Conservation (phyloP, 192 early-diverging fungal species). For the Linderina pennispora region DNA sequence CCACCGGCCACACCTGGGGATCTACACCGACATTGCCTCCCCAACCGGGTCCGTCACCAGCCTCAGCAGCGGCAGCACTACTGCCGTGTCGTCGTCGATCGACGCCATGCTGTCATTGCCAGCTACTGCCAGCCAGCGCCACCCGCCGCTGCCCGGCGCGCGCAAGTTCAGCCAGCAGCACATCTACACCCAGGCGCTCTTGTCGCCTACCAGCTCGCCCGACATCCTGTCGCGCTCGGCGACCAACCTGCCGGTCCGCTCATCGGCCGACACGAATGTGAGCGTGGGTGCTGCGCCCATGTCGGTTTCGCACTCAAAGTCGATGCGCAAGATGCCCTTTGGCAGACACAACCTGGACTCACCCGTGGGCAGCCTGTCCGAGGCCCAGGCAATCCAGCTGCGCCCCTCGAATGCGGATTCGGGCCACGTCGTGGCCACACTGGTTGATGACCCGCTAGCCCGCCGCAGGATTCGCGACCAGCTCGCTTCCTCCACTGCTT, state of each 20-base stretch:
- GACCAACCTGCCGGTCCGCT: conserved; percentile 16
- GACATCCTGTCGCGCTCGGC: conserved; percentile 31
- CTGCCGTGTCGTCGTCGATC: background rate
- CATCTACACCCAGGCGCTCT: conserved; percentile 3
- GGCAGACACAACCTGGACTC: background rate
- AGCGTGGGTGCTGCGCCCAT: too few relatives aligned
- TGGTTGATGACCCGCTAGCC: conserved; percentile 32
- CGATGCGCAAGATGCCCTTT: background rate
- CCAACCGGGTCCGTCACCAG: background rate
- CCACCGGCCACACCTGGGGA: background rate
- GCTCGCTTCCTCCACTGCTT: conserved; percentile 31
- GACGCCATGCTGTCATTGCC: background rate
- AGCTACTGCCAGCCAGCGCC: background rate
- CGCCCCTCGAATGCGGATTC: background rate
- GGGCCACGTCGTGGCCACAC: conserved; percentile 12
- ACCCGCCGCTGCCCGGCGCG: too few relatives aligned
- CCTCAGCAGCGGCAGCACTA: conserved; percentile 1
- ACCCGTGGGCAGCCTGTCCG: too few relatives aligned
- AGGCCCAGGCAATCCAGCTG: background rate
- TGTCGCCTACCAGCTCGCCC: conserved; percentile 17
- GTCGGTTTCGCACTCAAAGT: too few relatives aligned
- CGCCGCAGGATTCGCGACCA: conserved; percentile 40
- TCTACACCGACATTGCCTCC: background rate
- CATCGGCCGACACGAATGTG: conserved; percentile 19
- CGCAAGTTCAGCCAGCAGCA: conserved; percentile 42